These are phyloP conservation scores for Coniochaeta hoffmannii DNA, from an alignment of 2,329 filamentous ascomycete genomes.

Conservation along the genomic window DNA sequence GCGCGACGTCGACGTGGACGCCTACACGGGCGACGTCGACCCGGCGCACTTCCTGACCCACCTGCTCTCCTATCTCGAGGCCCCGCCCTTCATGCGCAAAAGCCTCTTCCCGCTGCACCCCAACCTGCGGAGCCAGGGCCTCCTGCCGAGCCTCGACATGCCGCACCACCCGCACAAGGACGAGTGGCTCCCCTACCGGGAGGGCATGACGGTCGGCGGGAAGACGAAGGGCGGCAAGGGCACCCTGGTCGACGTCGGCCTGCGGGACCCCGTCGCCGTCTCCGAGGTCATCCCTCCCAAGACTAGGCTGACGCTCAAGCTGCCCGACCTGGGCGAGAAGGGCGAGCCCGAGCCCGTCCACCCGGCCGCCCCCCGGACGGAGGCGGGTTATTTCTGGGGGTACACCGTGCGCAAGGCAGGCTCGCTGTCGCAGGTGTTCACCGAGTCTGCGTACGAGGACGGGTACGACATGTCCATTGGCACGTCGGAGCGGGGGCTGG, in stretches of 20 bases:
- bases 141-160: conserved; percentile 73
- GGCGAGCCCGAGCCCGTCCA: conserved; percentile 53
- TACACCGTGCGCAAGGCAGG: conserved; percentile 61
- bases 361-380: conserved; percentile 61
- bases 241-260: conserved; percentile 52
- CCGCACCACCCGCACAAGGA: conserved; percentile 71
- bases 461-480: conserved; percentile 81
- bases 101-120: conserved; percentile 70
- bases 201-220: conserved; percentile 59
- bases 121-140: conserved; percentile 66
- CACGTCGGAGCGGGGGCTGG: conserved; percentile 68
- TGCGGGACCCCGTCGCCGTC: conserved; percentile 49
- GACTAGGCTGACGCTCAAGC: conserved; percentile 66
- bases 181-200: conserved; percentile 74
- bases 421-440: conserved; percentile 67
- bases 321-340: conserved; percentile 36
- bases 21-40: conserved; percentile 63
- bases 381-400: conserved; percentile 82
- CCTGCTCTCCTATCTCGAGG: conserved; percentile 74
- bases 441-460: conserved; percentile 64
- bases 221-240: conserved; percentile 30
- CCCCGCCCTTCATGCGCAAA: conserved; percentile 73
- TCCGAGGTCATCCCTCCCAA: conserved; percentile 56
- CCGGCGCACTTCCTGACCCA: conserved; percentile 76
- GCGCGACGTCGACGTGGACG: conserved; percentile 38